phyloP scores from a whole-genome alignment of 306 rosid species.

The Crataegus laevigata region DNA sequence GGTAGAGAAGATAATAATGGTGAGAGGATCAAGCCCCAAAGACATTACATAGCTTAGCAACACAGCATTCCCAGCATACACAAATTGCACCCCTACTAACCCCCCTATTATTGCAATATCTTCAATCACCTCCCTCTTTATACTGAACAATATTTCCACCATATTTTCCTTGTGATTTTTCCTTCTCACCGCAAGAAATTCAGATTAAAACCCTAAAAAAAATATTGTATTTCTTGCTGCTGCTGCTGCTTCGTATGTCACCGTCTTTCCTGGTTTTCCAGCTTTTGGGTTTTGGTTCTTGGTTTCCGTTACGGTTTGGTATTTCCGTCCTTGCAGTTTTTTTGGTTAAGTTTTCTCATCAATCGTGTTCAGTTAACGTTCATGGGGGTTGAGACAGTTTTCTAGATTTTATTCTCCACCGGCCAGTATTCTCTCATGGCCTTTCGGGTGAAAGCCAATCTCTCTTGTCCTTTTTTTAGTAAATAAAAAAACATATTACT shows the following conservation, averaged over 20 bases:
- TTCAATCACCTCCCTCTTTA: slow-evolving; percentile 26
- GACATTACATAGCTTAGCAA: slow-evolving; percentile 57
- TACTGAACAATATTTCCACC: slow-evolving; percentile 6
- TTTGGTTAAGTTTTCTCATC: neutral
- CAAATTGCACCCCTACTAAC: slow-evolving; percentile 50
- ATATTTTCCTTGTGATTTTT: neutral
- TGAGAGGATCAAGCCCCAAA: slow-evolving; percentile 46
- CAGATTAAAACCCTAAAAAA: too few species aligned
- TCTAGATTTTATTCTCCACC: slow-evolving; percentile 8
- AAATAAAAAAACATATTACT: too few species aligned
- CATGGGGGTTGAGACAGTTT: neutral
- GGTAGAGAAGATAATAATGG: slow-evolving; percentile 56
- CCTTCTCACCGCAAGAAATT: neutral
- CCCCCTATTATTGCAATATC: slow-evolving; percentile 48
- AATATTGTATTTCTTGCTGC: neutral
- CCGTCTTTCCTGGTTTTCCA: neutral
- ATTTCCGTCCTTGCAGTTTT: neutral
- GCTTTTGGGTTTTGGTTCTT: neutral
- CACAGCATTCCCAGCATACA: slow-evolving; percentile 61
- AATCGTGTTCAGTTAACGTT: slow-evolving; percentile 9
- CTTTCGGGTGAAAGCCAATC: neutral
- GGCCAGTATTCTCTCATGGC: slow-evolving; percentile 20
- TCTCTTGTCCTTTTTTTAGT: neutral
- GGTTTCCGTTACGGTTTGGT: neutral
- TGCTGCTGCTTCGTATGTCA: neutral